Percentiles rank a stretch among this genome's conserved stretches.
These are phyloP conservation scores for Huntiella decipiens DNA, from an alignment of 2,329 filamentous ascomycete species.

Conservation along the genomic window DNA sequence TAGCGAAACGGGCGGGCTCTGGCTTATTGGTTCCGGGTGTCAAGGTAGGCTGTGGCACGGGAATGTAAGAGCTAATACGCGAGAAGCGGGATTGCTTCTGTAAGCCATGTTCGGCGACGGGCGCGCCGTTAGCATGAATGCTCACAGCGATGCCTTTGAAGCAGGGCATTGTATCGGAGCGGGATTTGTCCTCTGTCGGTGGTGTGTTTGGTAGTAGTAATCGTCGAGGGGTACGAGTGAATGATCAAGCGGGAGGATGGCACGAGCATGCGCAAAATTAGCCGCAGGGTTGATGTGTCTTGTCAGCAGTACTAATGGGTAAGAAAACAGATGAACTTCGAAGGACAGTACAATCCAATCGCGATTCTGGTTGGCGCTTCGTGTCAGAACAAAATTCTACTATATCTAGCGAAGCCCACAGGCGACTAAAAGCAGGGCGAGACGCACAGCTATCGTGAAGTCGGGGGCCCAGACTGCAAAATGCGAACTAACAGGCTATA, in stretches of 20 bases:
- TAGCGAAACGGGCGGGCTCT: constrained; percentile 89
- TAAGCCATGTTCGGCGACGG: constrained; percentile 81
- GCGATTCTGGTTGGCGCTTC: no score
- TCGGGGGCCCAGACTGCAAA: no score
- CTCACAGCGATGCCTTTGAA: constrained; percentile 98
- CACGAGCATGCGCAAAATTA: not conserved
- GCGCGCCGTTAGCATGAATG: constrained; percentile 67
- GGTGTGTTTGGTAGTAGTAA: not conserved
- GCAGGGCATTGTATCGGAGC: constrained; percentile 52
- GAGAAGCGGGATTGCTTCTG: constrained; percentile 83
- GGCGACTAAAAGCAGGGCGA: no score
- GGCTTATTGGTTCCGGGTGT: constrained; percentile 45
- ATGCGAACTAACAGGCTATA: no score
- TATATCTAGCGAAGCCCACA: no score
- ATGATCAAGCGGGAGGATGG: not conserved
- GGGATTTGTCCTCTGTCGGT: not conserved
- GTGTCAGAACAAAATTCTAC: no score
- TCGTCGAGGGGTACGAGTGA: not conserved
- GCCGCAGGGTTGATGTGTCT: no score
- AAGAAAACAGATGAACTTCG: no score
- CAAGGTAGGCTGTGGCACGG: constrained; percentile 74
- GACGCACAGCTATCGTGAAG: no score
- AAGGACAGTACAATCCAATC: no score
- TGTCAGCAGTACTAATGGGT: no score
- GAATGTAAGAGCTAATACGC: constrained; percentile 92